A percentile compares a stretch with the other conserved stretches of the same genome.
phyloP scores from a whole-genome alignment of 257 asterid genomes.

The Ligustrum vulgare region DNA sequence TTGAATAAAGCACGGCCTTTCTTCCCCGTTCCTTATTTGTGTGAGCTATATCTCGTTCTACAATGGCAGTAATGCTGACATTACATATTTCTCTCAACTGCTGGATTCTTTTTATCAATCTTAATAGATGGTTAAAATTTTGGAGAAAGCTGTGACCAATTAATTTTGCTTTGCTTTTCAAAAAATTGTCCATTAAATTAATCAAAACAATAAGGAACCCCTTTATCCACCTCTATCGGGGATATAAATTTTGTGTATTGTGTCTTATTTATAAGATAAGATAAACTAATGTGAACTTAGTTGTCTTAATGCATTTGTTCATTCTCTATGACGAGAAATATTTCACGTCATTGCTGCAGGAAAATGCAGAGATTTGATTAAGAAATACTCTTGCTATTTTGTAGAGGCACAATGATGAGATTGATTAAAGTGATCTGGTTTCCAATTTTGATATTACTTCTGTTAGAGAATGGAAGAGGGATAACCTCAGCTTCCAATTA shows the following conservation, averaged over 20 bases:
- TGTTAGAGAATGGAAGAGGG: constrained; percentile 44
- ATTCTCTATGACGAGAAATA: background rate
- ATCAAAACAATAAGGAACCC: background rate
- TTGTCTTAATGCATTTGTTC: constrained; percentile 1
- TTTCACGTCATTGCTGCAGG: constrained; percentile 28
- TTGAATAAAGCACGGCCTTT: background rate
- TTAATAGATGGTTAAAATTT: too few relatives aligned
- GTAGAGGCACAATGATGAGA: constrained; percentile 40
- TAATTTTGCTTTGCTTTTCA: background rate
- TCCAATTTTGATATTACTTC: constrained; percentile 40
- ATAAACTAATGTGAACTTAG: background rate
- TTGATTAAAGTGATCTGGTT: constrained; percentile 41
- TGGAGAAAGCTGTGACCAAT: background rate
- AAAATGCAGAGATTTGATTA: constrained; percentile 35
- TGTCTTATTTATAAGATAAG: background rate
- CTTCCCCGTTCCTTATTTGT: background rate
- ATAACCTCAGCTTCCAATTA: constrained; percentile 58
- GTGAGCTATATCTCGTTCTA: background rate
- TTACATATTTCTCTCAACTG: background rate
- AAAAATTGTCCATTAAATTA: background rate
- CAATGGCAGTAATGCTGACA: background rate
- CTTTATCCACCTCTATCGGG: background rate
- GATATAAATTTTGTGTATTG: background rate
- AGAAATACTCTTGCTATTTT: constrained; percentile 6
- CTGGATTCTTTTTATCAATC: background rate